Evolutionary conservation across 768 basidiomycete genomes (phyloP), one percentile per base, ranked within the genome.

Genomic region (Russula dissimulans): DNA sequence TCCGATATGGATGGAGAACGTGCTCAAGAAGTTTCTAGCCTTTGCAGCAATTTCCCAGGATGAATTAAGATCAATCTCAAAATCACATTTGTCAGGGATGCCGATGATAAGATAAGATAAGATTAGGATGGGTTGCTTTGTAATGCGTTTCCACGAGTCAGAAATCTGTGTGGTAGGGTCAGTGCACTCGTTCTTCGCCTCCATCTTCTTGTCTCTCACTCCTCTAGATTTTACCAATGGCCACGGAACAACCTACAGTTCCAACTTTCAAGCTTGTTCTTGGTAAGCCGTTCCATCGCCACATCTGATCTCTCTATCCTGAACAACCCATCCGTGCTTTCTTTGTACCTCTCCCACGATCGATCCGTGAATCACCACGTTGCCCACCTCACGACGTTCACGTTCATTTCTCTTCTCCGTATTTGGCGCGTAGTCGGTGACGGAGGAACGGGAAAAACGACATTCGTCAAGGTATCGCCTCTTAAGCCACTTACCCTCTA

Each of bases 251-350:
- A 26, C 1, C 22, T 26, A 26, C 22, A 36, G 77, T 95, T 67
- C 94, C 97, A 41, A 91, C 93, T 59, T 99, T 98, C 82, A 99
- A 99, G 77, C 92, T 99, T 73, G 95, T 98, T 62, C 91, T 98
- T 66, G 95, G 95, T 95, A 72, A 70, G 89, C 34, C 34, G 7
- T 78, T 15, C 60, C 26, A 56, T 60, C 51, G 18, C 14, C 54
- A 22, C 15, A 50, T 54, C 54, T 62, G 60, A 60, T 53, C 54
- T 64, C 65, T 57, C 67, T 61, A 57, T 55, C 46, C 36, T 39
- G 43, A 50, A 36, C 29, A 15, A n/a, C 32, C 31, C 47, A 48
- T 7, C 12, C 6, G 36, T 53, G 53, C 26, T 59, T 67, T 57
- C 68, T 72, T 58, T 73, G 69, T 69, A 41, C 70, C 57, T 66